These are phyloP conservation scores for Dioszegia hungarica DNA, from an alignment of 768 basidiomycete genomes.

Conservation along the genomic window DNA sequence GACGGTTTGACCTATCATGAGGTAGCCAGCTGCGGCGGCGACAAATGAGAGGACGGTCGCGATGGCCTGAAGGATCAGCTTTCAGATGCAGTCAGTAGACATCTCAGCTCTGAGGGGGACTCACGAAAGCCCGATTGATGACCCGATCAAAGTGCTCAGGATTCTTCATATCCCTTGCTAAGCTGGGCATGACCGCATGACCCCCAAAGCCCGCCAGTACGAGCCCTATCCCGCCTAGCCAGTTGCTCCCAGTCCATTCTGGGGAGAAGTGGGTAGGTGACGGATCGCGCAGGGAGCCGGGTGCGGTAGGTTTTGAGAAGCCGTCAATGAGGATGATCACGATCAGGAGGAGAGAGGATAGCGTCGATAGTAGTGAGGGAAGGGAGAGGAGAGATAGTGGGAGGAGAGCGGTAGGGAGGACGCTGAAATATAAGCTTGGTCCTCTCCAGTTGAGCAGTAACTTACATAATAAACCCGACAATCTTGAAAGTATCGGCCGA, in stretches of 20 bases:
- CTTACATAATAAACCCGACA: conserved; percentile 65
- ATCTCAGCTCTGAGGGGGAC: conserved; percentile 47
- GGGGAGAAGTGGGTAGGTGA: conserved; percentile 64
- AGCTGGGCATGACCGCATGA: conserved; percentile 83
- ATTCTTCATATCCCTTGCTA: conserved; percentile 83
- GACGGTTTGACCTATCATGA: conserved; percentile 81
- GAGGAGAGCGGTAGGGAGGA: conserved; percentile 78
- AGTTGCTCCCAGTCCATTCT: conserved; percentile 53
- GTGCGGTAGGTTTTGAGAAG: conserved; percentile 53
- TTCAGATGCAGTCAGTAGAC: not conserved
- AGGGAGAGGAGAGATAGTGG: conserved; percentile 82
- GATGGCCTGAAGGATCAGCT: conserved; percentile 52
- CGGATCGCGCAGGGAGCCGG: conserved; percentile 72
- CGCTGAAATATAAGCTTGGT: conserved; percentile 51
- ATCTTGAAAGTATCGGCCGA: conserved; percentile 71
- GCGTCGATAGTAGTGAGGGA: conserved; percentile 70
- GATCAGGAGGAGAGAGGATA: conserved; percentile 71
- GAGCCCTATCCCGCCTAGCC: conserved; percentile 79
- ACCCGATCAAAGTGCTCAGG: conserved; percentile 66
- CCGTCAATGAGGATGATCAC: conserved; percentile 78
- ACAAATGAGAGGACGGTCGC: conserved; percentile 59
- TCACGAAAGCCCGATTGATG: conserved; percentile 77
- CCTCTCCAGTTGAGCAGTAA: not conserved
- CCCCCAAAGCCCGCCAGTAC: conserved; percentile 95
- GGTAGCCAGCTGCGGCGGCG: conserved; percentile 75